A percentile compares a stretch with the other conserved stretches of the same genome.
These are phyloP conservation scores for Capsicum baccatum DNA, from an alignment of 257 asterid species.

Conservation along the genomic window DNA sequence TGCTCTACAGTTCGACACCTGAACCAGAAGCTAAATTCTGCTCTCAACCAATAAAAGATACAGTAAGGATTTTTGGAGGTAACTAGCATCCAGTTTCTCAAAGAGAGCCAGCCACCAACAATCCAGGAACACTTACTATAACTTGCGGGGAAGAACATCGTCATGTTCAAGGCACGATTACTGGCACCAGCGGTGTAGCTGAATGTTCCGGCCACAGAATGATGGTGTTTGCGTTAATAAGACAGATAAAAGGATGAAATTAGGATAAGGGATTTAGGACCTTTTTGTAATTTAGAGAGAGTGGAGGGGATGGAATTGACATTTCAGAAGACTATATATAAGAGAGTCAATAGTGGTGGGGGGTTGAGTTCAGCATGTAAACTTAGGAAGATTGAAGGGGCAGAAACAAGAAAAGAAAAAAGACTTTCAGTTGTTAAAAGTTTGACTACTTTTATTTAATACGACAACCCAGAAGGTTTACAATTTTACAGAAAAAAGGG, in stretches of 20 bases:
- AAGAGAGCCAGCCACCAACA: slow-evolving; percentile 9
- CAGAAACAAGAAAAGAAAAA: not conserved
- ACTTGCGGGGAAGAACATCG: not conserved
- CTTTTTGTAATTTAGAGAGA: slow-evolving; percentile 4
- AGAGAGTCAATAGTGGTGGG: not conserved
- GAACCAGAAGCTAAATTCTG: slow-evolving; percentile 18
- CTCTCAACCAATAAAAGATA: not conserved
- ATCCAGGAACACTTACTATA: not conserved
- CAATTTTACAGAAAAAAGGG: too few species aligned
- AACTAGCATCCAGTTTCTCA: not conserved
- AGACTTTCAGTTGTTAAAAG: not conserved
- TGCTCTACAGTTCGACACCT: not conserved
- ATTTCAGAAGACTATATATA: not conserved
- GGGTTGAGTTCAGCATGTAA: slow-evolving; percentile 23
- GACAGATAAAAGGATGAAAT: not conserved
- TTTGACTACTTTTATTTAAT: not conserved
- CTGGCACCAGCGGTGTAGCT: not conserved
- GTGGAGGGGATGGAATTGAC: slow-evolving; percentile 16
- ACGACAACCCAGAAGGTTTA: too few species aligned
- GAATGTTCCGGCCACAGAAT: not conserved
- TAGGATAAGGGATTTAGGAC: not conserved
- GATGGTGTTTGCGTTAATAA: not conserved
- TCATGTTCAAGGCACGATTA: slow-evolving; percentile 14
- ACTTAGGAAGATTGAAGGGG: slow-evolving; percentile 4
- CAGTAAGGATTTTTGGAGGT: slow-evolving; percentile 5